Evolutionary conservation across 805 yeast genomes (phyloP).

Genomic region (Wickerhamiella siamensis): DNA sequence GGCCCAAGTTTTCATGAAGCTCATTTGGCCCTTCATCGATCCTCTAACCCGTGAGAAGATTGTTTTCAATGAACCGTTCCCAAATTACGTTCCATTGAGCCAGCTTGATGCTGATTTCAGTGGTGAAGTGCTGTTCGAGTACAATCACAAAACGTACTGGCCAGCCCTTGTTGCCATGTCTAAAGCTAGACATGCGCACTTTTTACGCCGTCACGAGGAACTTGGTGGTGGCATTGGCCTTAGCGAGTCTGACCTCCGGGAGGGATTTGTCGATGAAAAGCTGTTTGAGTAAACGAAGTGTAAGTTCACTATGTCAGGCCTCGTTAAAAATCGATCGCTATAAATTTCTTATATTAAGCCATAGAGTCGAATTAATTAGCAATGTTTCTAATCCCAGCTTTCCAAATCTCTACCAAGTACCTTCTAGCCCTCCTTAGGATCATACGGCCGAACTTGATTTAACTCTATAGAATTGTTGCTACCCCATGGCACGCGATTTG

Average conservation of each 20-base stretch:
- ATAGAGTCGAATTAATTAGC: too few species aligned
- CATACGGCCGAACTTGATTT: too few species aligned
- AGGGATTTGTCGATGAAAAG: constrained; percentile 1
- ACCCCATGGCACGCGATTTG: too few species aligned
- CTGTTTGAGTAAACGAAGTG: background rate
- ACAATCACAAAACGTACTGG: constrained; percentile 72
- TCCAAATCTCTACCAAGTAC: too few species aligned
- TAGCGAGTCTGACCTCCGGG: constrained; percentile 66
- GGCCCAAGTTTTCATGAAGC: constrained; percentile 81
- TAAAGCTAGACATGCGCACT: constrained; percentile 41
- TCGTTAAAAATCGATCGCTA: too few species aligned
- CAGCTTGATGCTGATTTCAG: constrained; percentile 78
- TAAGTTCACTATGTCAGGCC: too few species aligned
- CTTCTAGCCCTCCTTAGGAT: too few species aligned
- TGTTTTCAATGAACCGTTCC: constrained; percentile 80
- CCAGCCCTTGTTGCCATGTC: constrained; percentile 51
- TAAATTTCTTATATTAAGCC: too few species aligned
- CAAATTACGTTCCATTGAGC: constrained; percentile 61
- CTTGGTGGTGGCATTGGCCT: constrained; percentile 67
- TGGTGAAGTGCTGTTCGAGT: constrained; percentile 73
- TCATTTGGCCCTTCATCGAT: constrained; percentile 91
- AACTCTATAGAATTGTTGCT: too few species aligned
- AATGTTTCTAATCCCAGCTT: too few species aligned
- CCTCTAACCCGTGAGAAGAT: constrained; percentile 89
- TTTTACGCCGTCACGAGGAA: constrained; percentile 50